phyloP scores from a whole-genome alignment of 352 stramenopile genomes.

The Phytophthora aleatoria region DNA sequence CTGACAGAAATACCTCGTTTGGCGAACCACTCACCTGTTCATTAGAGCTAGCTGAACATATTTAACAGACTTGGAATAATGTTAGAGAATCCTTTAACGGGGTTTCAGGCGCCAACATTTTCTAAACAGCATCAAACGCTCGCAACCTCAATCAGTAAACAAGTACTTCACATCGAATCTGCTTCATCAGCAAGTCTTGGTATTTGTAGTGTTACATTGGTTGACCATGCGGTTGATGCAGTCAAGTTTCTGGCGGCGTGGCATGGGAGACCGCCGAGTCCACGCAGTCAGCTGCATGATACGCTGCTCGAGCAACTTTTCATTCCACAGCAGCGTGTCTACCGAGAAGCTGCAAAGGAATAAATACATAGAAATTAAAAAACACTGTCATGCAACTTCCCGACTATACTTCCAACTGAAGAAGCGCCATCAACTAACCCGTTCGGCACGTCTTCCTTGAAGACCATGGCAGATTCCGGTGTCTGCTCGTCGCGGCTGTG shows the following conservation, averaged over 20 bases:
- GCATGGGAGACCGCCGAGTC: constrained; percentile 56
- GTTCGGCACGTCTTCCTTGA: constrained; percentile 29
- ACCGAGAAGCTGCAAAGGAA: constrained; percentile 56
- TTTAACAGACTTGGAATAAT: no score
- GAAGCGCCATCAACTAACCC: constrained; percentile 34
- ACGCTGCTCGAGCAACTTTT: constrained; percentile 66
- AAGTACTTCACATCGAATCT: constrained; percentile 15
- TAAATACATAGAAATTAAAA: constrained; percentile 5
- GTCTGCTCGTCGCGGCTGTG: constrained; percentile 33
- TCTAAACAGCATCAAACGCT: not conserved
- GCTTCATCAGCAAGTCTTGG: constrained; percentile 29
- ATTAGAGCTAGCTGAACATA: not conserved
- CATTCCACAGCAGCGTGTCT: constrained; percentile 73
- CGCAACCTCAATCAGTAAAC: not conserved
- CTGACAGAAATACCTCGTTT: constrained; percentile 31
- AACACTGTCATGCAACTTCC: not conserved
- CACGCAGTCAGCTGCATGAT: constrained; percentile 69
- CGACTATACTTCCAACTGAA: not conserved
- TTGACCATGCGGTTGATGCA: constrained; percentile 77
- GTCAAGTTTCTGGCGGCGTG: constrained; percentile 64
- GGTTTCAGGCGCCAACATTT: not conserved
- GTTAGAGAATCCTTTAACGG: not conserved
- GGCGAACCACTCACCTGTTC: not conserved
- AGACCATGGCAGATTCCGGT: constrained; percentile 2
- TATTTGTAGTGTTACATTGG: constrained; percentile 50